These are phyloP conservation scores for Zancudomyces culisetae DNA, from an alignment of 371 early-diverging fungal species.

Conservation along the genomic window DNA sequence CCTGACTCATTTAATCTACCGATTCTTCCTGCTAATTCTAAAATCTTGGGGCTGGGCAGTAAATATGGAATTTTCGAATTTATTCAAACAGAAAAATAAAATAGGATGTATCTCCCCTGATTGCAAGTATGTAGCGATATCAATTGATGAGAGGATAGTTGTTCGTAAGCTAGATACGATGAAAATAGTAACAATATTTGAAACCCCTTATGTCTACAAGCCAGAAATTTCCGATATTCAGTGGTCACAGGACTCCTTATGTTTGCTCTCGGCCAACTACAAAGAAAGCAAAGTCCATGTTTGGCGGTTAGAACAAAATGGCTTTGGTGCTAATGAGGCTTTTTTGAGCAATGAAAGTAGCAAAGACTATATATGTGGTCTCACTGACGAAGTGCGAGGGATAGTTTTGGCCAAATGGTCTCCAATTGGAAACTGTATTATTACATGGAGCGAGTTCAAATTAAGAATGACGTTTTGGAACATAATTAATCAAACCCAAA, in stretches of 20 bases:
- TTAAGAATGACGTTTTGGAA: conserved; percentile 45
- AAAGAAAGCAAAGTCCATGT: conserved; percentile 32
- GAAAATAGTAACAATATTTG: not conserved
- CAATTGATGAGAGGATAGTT: conserved; percentile 44
- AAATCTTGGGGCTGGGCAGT: not conserved
- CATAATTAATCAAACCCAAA: conserved; percentile 25
- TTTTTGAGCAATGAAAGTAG: too few relatives aligned
- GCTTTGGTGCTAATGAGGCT: too few relatives aligned
- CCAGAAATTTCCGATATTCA: conserved; percentile 31
- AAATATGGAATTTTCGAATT: conserved; percentile 39
- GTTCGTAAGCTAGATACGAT: conserved; percentile 41
- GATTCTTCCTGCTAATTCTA: too few relatives aligned
- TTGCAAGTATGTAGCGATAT: conserved; percentile 42
- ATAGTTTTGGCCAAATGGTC: not conserved
- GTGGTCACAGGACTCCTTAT: conserved; percentile 49
- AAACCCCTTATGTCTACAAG: conserved; percentile 2
- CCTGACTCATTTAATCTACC: too few relatives aligned
- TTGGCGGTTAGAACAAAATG: too few relatives aligned
- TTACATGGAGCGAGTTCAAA: conserved; percentile 1
- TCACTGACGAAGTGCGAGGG: conserved; percentile 31
- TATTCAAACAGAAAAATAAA: conserved; percentile 42
- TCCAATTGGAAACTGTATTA: not conserved
- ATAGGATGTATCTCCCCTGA: conserved; percentile 36
- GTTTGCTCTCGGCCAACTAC: conserved; percentile 34
- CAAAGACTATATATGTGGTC: conserved; percentile 36